These are phyloP conservation scores for Bassia scoparia DNA, from an alignment of 148 eudicot genomes.

Conservation along the genomic window DNA sequence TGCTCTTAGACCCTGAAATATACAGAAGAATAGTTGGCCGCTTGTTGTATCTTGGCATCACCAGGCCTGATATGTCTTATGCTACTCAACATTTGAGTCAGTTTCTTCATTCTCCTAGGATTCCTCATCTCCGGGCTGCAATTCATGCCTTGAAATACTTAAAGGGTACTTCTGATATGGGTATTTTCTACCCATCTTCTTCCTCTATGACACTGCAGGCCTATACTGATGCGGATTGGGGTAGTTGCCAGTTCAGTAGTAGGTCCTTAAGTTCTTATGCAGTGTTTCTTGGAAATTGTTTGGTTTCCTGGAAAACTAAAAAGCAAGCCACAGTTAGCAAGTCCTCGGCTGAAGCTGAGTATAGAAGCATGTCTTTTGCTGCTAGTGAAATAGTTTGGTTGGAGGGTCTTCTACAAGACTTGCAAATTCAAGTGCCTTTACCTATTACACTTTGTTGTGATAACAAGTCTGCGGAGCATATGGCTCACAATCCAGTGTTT, in stretches of 20 bases:
- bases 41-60: neutral
- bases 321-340: neutral
- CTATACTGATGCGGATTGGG: neutral
- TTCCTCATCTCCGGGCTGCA: neutral
- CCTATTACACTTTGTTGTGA: neutral
- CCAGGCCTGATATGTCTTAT: neutral
- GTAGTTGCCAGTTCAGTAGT: neutral
- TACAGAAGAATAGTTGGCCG: neutral
- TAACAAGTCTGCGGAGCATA: neutral
- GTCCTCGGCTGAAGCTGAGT: neutral
- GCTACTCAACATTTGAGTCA: neutral
- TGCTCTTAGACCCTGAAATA: too few relatives aligned
- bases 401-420: too few relatives aligned
- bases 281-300: neutral
- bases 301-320: constrained; percentile 6
- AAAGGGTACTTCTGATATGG: neutral
- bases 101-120: neutral
- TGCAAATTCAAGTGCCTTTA: too few relatives aligned
- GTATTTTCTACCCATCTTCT: neutral
- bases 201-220: neutral
- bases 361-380: neutral
- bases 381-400: neutral
- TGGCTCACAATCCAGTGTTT: neutral
- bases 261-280: neutral
- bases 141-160: neutral